phyloP scores from a whole-genome alignment of 305 asterid species.

The Coffea humblotiana region DNA sequence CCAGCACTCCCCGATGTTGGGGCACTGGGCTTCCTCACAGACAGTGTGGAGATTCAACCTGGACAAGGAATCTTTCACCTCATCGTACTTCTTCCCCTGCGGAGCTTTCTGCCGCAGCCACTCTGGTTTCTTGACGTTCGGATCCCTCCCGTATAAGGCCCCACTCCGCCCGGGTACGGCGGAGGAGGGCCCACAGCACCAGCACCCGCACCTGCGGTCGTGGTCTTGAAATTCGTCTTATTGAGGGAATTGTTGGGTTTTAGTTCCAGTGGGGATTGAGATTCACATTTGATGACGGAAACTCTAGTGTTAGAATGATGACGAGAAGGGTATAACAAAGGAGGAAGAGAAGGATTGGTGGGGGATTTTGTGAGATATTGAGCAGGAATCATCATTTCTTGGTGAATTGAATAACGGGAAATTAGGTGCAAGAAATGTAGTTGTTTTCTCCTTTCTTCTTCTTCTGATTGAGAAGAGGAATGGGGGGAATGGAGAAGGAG shows the following conservation, averaged over 20 bases:
- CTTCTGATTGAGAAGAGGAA: background rate
- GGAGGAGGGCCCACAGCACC: background rate
- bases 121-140: constrained; percentile 70
- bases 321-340: background rate
- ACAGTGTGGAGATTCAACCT: constrained; percentile 83
- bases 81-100: constrained; percentile 80
- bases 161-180: constrained; percentile 54
- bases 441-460: background rate
- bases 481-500: background rate
- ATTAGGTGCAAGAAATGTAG: no score
- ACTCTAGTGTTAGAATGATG: background rate
- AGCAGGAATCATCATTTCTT: constrained; percentile 9
- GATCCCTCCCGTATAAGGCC: constrained; percentile 80
- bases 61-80: constrained; percentile 80
- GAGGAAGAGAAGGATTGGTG: constrained; percentile 3
- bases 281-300: constrained; percentile 16
- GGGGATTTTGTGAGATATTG: constrained; percentile 19
- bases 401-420: background rate
- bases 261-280: background rate
- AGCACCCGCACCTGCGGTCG: background rate
- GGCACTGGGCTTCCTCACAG: constrained; percentile 98
- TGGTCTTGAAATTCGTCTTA: background rate
- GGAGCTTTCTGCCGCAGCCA: constrained; percentile 98
- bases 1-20: constrained; percentile 99
- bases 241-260: background rate